phyloP scores from a whole-genome alignment of 345 rosid species.

The Eucalyptus globulus region DNA sequence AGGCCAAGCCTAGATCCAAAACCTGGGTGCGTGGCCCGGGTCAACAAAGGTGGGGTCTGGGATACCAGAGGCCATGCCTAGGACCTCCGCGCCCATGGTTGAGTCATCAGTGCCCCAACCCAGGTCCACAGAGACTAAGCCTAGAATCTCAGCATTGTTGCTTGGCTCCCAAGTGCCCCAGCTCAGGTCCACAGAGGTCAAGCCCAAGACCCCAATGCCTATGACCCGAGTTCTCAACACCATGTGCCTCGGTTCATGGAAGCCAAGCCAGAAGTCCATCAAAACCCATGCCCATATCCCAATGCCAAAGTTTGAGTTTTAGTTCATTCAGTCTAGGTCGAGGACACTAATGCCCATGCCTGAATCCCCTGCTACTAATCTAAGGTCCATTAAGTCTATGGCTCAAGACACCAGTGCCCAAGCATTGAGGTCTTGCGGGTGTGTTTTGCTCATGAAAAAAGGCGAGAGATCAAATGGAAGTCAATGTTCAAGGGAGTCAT shows the following conservation, averaged over 20 bases:
- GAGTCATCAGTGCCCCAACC: background rate
- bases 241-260: background rate
- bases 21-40: background rate
- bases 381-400: background rate
- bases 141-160: background rate
- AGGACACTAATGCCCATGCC: background rate
- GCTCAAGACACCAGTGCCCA: background rate
- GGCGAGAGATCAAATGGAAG: background rate
- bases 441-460: background rate
- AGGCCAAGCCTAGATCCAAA: background rate
- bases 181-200: fast-evolving
- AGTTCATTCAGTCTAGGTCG: background rate
- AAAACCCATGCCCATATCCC: background rate
- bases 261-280: background rate
- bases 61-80: background rate
- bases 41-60: background rate
- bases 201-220: background rate
- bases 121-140: background rate
- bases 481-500: background rate
- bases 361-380: background rate
- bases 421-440: background rate
- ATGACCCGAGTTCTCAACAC: background rate
- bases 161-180: background rate
- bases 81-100: background rate
- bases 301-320: background rate